A percentile compares a stretch with the other conserved stretches of the same genome.
phyloP scores from a whole-genome alignment of 257 asterid genomes.

The Solanum acaule region DNA sequence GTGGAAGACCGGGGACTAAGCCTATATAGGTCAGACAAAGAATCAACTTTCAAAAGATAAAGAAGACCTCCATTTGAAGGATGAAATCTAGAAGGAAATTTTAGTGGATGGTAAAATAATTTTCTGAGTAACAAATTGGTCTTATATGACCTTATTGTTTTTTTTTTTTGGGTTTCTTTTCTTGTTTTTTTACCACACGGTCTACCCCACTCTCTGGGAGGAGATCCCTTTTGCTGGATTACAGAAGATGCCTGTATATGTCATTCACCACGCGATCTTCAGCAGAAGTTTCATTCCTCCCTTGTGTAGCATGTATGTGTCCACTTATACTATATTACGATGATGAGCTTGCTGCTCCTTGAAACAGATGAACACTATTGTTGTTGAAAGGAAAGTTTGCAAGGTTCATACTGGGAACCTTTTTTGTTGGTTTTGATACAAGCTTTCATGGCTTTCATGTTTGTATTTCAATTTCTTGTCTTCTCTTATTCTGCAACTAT shows the following conservation, averaged over 20 bases:
- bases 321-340: background rate
- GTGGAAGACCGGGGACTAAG: slow-evolving; percentile 10
- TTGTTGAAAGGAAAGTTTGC: slow-evolving; percentile 25
- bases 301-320: slow-evolving; percentile 39
- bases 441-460: background rate
- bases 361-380: background rate
- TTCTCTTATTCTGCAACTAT: background rate
- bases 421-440: slow-evolving; percentile 5
- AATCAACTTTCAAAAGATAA: background rate
- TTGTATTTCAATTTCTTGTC: background rate
- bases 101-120: slow-evolving; percentile 12
- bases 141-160: slow-evolving; percentile 13
- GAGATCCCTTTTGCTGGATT: slow-evolving; percentile 19
- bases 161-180: slow-evolving; percentile 9
- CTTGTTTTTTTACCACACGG: slow-evolving; percentile 3
- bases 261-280: slow-evolving; percentile 16
- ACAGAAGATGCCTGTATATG: slow-evolving; percentile 11
- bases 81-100: slow-evolving; percentile 7
- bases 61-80: slow-evolving; percentile 6
- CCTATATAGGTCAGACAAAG: slow-evolving; percentile 15
- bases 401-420: slow-evolving; percentile 7
- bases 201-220: slow-evolving; percentile 13
- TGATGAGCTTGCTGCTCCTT: slow-evolving; percentile 4
- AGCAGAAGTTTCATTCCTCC: slow-evolving; percentile 21
- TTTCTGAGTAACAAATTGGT: background rate